A percentile compares a stretch with the other conserved stretches of the same genome.
phyloP scores from a whole-genome alignment of 2,329 filamentous ascomycete genomes.

The Ophiocordyceps robertsii region DNA sequence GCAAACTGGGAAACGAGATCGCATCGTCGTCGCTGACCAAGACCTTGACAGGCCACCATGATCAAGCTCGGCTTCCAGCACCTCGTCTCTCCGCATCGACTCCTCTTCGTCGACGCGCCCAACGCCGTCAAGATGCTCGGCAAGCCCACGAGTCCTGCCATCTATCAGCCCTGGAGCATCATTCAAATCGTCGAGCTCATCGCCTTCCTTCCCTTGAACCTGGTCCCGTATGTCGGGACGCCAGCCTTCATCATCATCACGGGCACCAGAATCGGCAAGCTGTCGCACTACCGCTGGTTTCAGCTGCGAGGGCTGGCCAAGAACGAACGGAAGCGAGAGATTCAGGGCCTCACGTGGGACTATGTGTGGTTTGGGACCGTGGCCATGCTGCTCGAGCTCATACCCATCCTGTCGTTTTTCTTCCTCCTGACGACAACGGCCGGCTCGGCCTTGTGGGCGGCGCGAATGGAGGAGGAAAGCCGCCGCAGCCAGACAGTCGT shows the following conservation, averaged over 20 bases:
- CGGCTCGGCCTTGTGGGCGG: slow-evolving; percentile 78
- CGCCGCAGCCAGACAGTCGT: slow-evolving; percentile 3
- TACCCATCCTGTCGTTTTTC: slow-evolving; percentile 85
- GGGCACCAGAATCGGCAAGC: slow-evolving; percentile 72
- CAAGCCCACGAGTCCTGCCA: slow-evolving; percentile 60
- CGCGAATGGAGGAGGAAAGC: slow-evolving; percentile 53
- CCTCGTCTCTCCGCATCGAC: slow-evolving; percentile 52
- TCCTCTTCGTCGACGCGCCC: slow-evolving; percentile 53
- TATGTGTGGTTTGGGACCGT: slow-evolving; percentile 91
- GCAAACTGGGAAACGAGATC: not conserved
- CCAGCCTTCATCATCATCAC: slow-evolving; percentile 81
- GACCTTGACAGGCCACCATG: slow-evolving; percentile 42
- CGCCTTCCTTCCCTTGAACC: slow-evolving; percentile 66
- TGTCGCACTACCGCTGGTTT: slow-evolving; percentile 87
- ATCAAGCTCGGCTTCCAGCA: slow-evolving; percentile 60
- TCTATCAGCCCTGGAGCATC: slow-evolving; percentile 80
- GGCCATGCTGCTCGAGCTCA: slow-evolving; percentile 71
- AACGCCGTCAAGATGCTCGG: slow-evolving; percentile 70
- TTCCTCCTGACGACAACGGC: slow-evolving; percentile 80
- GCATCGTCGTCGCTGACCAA: not conserved
- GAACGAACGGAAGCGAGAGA: slow-evolving; percentile 58
- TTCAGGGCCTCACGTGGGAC: slow-evolving; percentile 57
- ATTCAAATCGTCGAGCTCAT: slow-evolving; percentile 84
- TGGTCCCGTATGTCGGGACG: slow-evolving; percentile 72
- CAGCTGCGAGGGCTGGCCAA: slow-evolving; percentile 62